These are phyloP conservation scores for Actinomortierella ambigua DNA, from an alignment of 371 early-diverging fungal genomes.

Conservation along the genomic window DNA sequence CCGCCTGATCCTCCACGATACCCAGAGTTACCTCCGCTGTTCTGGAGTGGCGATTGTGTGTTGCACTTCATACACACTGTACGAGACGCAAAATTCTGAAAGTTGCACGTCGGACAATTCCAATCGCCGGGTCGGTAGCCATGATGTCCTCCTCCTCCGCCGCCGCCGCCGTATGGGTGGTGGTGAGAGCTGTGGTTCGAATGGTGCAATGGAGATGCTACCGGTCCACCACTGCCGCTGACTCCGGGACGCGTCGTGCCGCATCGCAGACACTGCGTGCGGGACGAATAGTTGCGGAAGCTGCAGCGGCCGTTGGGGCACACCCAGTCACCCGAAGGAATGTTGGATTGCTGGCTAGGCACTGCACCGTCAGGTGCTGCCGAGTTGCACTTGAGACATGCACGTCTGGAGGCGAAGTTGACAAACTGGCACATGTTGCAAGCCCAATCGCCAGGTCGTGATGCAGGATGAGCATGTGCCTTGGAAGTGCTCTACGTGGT, in stretches of 20 bases:
- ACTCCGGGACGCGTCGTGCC: slow-evolving; percentile 54
- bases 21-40: slow-evolving; percentile 10
- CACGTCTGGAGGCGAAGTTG: slow-evolving; percentile 74
- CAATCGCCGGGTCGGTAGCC: slow-evolving; percentile 70
- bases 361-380: slow-evolving; percentile 44
- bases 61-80: slow-evolving; percentile 64
- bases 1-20: neutral
- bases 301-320: slow-evolving; percentile 71
- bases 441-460: slow-evolving; percentile 80
- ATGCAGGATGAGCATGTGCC: neutral
- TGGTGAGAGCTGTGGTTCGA: slow-evolving; percentile 42
- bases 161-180: slow-evolving; percentile 45
- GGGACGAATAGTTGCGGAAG: slow-evolving; percentile 81
- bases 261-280: slow-evolving; percentile 64
- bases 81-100: slow-evolving; percentile 81
- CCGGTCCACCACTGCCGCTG: slow-evolving; percentile 14
- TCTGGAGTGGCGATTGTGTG: slow-evolving; percentile 46
- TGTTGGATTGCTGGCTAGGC: slow-evolving; percentile 38
- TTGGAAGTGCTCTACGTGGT: slow-evolving; percentile 14
- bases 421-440: slow-evolving; percentile 75
- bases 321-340: slow-evolving; percentile 76
- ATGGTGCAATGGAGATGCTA: slow-evolving; percentile 41
- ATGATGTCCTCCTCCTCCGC: slow-evolving; percentile 29
- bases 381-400: slow-evolving; percentile 74
- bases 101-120: slow-evolving; percentile 73